Percentiles rank a stretch among this genome's conserved stretches.
Evolutionary conservation across 2,329 filamentous ascomycete species (phyloP).

Genomic region (Hypoxylon sp.): DNA sequence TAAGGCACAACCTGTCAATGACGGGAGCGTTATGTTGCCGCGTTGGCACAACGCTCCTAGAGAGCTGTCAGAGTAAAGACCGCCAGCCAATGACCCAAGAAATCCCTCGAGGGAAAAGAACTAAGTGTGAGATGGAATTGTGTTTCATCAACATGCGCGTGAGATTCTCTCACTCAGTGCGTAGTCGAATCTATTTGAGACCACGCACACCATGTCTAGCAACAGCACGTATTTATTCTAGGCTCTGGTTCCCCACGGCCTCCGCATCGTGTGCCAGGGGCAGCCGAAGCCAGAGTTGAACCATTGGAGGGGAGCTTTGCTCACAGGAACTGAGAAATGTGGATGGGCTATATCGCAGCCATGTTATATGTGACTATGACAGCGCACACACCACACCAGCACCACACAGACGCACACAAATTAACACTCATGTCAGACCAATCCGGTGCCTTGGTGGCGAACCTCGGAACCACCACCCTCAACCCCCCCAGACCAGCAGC

Average conservation of each 20-base stretch:
- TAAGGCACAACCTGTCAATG: constrained; percentile 27
- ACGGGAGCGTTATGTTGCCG: constrained; percentile 27
- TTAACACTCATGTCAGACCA: constrained; percentile 35
- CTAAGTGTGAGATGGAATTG: constrained; percentile 24
- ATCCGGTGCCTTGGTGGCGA: constrained; percentile 40
- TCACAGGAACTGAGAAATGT: constrained; percentile 37
- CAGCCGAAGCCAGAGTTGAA: constrained; percentile 23
- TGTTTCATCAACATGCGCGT: constrained; percentile 31
- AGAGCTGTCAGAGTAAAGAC: constrained; percentile 20
- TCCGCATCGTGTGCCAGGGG: constrained; percentile 44
- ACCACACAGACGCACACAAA: constrained; percentile 39
- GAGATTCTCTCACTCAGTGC: constrained; percentile 27
- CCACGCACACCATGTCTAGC: constrained; percentile 29
- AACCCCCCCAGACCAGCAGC: constrained; percentile 29
- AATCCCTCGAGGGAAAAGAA: constrained; percentile 25
- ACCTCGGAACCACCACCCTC: constrained; percentile 35
- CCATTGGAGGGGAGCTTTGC: constrained; percentile 34
- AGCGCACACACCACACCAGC: constrained; percentile 49
- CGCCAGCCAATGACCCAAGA: constrained; percentile 14
- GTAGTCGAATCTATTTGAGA: constrained; percentile 41
- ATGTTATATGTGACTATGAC: constrained; percentile 52
- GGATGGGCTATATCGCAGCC: constrained; percentile 47
- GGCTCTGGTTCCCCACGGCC: constrained; percentile 32
- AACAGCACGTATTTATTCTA: constrained; percentile 35
- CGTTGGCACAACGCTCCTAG: constrained; percentile 21